These are phyloP conservation scores for Calocybe cyanea DNA, from an alignment of 768 basidiomycete genomes.

Conservation along the genomic window DNA sequence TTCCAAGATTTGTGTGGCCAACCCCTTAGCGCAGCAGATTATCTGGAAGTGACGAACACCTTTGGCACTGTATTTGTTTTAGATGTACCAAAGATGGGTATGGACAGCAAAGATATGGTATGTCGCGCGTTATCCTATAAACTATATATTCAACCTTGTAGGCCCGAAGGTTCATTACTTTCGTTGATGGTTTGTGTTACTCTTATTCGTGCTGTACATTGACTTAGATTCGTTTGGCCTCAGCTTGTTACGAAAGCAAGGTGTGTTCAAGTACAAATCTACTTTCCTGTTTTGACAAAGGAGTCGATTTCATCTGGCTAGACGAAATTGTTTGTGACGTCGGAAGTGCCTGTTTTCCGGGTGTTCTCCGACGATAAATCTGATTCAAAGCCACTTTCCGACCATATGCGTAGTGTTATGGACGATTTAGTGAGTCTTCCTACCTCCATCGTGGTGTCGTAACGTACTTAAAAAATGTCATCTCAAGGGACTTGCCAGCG, in stretches of 20 bases:
- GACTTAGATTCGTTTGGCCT: not conserved
- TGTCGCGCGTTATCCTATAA: slow-evolving; percentile 13
- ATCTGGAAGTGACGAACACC: slow-evolving; percentile 85
- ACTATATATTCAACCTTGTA: slow-evolving; percentile 22
- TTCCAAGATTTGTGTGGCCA: slow-evolving; percentile 86
- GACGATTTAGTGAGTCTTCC: slow-evolving; percentile 75
- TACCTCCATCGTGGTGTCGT: slow-evolving; percentile 4
- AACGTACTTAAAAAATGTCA: too few species aligned
- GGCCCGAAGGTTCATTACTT: slow-evolving; percentile 96
- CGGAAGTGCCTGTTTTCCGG: slow-evolving; percentile 86
- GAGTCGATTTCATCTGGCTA: slow-evolving; percentile 27
- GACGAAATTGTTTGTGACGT: slow-evolving; percentile 90
- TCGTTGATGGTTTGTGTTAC: slow-evolving; percentile 75
- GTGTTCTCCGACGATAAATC: slow-evolving; percentile 77
- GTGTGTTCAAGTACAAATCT: slow-evolving; percentile 27
- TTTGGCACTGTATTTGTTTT: slow-evolving; percentile 88
- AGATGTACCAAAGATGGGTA: slow-evolving; percentile 84
- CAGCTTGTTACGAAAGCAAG: slow-evolving; percentile 91
- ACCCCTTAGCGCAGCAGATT: slow-evolving; percentile 92
- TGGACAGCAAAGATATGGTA: slow-evolving; percentile 85
- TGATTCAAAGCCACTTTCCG: slow-evolving; percentile 45
- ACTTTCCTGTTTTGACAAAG: not conserved
- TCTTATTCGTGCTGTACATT: not conserved
- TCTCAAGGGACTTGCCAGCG: slow-evolving; percentile 68
- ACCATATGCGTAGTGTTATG: slow-evolving; percentile 92